A percentile compares a stretch with the other conserved stretches of the same genome.
Conservation (phyloP, 2,329 filamentous ascomycete genomes). For the Pestalotiopsis sp. region DNA sequence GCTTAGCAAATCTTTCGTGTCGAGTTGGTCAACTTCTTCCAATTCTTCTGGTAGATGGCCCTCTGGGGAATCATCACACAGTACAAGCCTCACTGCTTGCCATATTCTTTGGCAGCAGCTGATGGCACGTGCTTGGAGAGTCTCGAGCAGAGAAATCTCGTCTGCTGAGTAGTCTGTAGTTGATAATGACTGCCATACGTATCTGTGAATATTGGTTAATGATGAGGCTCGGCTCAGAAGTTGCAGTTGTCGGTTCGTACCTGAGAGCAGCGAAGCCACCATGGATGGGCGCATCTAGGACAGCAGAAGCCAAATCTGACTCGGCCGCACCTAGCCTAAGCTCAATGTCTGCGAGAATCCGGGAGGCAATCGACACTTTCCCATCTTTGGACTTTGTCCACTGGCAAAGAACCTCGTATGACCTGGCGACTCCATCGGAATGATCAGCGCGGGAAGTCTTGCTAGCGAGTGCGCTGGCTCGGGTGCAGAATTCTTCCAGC, state of each 20-base stretch:
- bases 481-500: constrained; percentile 50
- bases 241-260: constrained; percentile 38
- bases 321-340: constrained; percentile 66
- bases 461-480: constrained; percentile 62
- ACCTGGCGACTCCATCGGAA: constrained; percentile 84
- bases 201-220: constrained; percentile 35
- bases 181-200: constrained; percentile 56
- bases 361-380: constrained; percentile 55
- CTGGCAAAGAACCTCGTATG: constrained; percentile 70
- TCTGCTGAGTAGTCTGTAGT: constrained; percentile 40
- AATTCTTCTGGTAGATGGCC: constrained; percentile 79
- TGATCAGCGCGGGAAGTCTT: constrained; percentile 85
- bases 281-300: constrained; percentile 69
- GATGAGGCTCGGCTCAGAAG: neutral
- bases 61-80: constrained; percentile 95
- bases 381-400: constrained; percentile 49
- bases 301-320: constrained; percentile 66
- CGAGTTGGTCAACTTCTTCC: constrained; percentile 71
- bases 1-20: constrained; percentile 87
- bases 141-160: constrained; percentile 38
- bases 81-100: constrained; percentile 72
- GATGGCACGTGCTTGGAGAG: constrained; percentile 60
- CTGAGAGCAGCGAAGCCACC: constrained; percentile 70
- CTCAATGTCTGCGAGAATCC: constrained; percentile 65
- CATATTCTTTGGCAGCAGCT: constrained; percentile 71